Evolutionary conservation across 2,329 filamentous ascomycete species (phyloP).

Genomic region (Coniosporium tulheliwenetii): DNA sequence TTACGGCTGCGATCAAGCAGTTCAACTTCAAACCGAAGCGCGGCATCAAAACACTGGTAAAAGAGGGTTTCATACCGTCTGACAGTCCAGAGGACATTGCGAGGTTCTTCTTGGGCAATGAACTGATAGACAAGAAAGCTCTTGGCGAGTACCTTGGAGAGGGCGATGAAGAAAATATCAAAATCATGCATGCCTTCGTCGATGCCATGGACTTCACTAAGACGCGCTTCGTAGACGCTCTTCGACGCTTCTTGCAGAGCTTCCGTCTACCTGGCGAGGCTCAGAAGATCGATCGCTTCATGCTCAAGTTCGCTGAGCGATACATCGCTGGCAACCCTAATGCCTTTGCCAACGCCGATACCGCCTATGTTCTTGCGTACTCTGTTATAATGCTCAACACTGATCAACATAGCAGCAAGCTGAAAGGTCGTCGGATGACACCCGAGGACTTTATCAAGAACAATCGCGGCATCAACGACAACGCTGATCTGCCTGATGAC

Average conservation of each 20-base stretch:
- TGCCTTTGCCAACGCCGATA: conserved; percentile 95
- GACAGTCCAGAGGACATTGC: conserved; percentile 71
- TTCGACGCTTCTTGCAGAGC: conserved; percentile 82
- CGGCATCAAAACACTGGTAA: conserved; percentile 69
- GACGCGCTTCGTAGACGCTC: conserved; percentile 79
- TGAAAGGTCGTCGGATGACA: conserved; percentile 72
- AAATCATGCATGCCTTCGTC: conserved; percentile 97
- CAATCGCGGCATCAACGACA: conserved; percentile 96
- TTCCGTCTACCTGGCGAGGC: conserved; percentile 92
- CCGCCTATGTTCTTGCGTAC: conserved; percentile 88
- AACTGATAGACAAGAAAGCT: conserved; percentile 76
- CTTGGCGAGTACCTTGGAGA: conserved; percentile 92
- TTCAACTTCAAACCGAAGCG: conserved; percentile 98
- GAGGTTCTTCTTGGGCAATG: conserved; percentile 63
- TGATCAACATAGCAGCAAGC: conserved; percentile 80
- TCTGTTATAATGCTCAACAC: conserved; percentile 96
- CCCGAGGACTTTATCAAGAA: conserved; percentile 98
- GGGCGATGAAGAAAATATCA: conserved; percentile 82
- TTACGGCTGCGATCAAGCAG: conserved; percentile 73
- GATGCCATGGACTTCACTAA: conserved; percentile 88
- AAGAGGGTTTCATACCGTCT: conserved; percentile 75
- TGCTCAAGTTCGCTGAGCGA: conserved; percentile 96
- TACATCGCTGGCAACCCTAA: conserved; percentile 93
- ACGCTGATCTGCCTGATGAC: conserved; percentile 79
- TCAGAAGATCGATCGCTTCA: conserved; percentile 98